Percentiles rank a stretch among this genome's conserved stretches.
phyloP scores from a whole-genome alignment of 106 monocot species.

The Posidonia australis region DNA sequence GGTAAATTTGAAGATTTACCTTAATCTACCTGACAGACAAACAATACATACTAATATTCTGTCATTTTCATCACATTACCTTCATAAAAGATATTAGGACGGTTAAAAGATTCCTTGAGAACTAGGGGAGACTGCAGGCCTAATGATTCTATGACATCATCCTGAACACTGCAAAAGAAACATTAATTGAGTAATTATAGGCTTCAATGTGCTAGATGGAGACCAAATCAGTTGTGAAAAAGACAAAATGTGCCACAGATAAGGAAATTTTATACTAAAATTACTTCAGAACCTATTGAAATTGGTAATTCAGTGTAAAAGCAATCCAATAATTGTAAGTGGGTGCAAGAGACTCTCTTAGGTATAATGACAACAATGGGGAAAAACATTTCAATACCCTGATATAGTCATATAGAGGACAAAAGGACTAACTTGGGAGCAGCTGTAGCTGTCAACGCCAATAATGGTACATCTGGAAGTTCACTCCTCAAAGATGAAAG shows the following conservation, averaged over 20 bases:
- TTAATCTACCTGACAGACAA: too few relatives aligned
- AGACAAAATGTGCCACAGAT: too few relatives aligned
- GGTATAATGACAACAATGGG: background rate
- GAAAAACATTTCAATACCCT: background rate
- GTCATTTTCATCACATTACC: slow-evolving; percentile 32
- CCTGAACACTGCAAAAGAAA: slow-evolving; percentile 59
- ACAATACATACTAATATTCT: background rate
- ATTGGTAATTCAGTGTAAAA: background rate
- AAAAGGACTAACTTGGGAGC: slow-evolving; percentile 57
- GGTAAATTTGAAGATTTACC: too few relatives aligned
- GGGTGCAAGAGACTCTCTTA: background rate
- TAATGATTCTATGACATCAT: slow-evolving; percentile 81
- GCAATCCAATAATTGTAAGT: background rate
- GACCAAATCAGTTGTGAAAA: too few relatives aligned
- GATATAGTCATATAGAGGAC: background rate
- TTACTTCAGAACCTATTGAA: too few relatives aligned
- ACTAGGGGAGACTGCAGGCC: slow-evolving; percentile 49
- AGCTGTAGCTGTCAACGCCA: slow-evolving; percentile 95
- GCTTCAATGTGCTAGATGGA: too few relatives aligned
- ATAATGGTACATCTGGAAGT: slow-evolving; percentile 67
- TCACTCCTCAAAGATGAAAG: slow-evolving; percentile 72
- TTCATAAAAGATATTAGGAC: slow-evolving; percentile 99
- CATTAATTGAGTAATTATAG: background rate
- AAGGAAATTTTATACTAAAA: too few relatives aligned
- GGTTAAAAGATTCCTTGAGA: slow-evolving; percentile 85